Conservation (phyloP, 768 basidiomycete genomes). For the Russula olivacea region DNA sequence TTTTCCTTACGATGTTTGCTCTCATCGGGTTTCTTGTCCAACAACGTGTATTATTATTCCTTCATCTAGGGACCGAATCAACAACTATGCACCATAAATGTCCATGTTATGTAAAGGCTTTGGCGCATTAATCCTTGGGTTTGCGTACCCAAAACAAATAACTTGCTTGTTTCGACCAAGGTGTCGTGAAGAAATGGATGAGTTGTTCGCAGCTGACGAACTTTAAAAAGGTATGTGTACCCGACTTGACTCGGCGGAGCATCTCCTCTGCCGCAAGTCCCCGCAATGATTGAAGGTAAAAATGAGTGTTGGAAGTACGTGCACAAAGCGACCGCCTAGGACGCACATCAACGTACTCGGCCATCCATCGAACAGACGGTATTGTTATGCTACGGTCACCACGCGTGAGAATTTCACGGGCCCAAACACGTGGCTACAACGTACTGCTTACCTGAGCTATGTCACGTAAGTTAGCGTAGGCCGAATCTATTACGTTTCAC, state of each 20-base stretch:
- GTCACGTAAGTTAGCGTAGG: no score
- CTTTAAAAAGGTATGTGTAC: slow-evolving; percentile 91
- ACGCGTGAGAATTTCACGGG: no score
- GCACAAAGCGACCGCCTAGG: no score
- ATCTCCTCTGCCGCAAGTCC: slow-evolving; percentile 62
- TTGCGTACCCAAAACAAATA: no score
- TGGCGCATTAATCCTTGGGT: no score
- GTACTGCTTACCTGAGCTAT: no score
- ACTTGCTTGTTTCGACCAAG: no score
- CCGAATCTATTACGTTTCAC: no score
- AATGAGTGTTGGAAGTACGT: no score
- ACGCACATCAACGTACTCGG: no score
- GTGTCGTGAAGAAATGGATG: slow-evolving; percentile 32
- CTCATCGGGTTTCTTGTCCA: slow-evolving; percentile 3
- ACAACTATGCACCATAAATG: not conserved
- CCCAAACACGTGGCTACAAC: not conserved
- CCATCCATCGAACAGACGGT: slow-evolving; percentile 22
- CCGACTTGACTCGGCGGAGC: slow-evolving; percentile 69
- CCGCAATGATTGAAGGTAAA: no score
- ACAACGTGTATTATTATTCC: slow-evolving; percentile 8
- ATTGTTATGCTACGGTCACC: no score
- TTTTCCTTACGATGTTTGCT: not conserved
- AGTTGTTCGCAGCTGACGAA: slow-evolving; percentile 86
- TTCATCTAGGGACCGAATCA: not conserved
- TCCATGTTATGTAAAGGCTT: not conserved